Base-by-base conservation (phyloP, 257 asterid species). In the Plantago elongata region DNA sequence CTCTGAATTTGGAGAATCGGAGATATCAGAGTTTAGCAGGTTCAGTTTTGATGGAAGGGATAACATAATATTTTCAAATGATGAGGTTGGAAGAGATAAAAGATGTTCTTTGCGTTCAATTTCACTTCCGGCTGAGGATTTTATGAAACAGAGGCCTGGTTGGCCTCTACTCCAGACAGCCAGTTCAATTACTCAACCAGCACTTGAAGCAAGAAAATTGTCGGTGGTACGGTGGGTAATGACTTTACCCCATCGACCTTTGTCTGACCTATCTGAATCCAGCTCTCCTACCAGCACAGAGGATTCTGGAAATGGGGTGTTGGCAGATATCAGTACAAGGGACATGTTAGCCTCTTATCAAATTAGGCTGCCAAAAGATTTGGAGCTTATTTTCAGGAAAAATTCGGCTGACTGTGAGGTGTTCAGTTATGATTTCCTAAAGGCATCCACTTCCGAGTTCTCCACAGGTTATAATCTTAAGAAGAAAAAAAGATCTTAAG, bases 201-300 rank as follows among this genome's bases (percentile, higher is more conserved):
- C 81, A 49, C 22, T 69, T 4, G 80, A 80, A 44, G 90, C 87
- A 40, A 80, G 89, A 72, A 81, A 85, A 46, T 75, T 85, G 97
- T 85, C 97, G 1, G 90, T 90, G 9, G 95, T 87, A 67, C 78
- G 85, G 51, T 90, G 97, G 97, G 96, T 79, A 57, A 85, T 83
- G 95, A 85, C 68, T 45, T 71, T 90, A 50, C 97, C 97, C 5
- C 72, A 67, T 27, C 71, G 96, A 42, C 76, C 93, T 34, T 58
- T 44, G 64, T 47, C 72, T 17, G 83, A 77, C 64, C 66, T 50
- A 63, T 79, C 88, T 56, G 78, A 69, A 51, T 64, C 76, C 30
- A 52, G 45, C 62, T 69, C 75, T 14, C 73, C 69, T 30, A 64
- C 73, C 9, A 22, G 34, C 45, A 70, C 60, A 1, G 77, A 54